A percentile compares a stretch with the other conserved stretches of the same genome.
These are phyloP conservation scores for Pascua sp. DNA, from an alignment of 1,284 basidiomycete genomes.

Conservation along the genomic window DNA sequence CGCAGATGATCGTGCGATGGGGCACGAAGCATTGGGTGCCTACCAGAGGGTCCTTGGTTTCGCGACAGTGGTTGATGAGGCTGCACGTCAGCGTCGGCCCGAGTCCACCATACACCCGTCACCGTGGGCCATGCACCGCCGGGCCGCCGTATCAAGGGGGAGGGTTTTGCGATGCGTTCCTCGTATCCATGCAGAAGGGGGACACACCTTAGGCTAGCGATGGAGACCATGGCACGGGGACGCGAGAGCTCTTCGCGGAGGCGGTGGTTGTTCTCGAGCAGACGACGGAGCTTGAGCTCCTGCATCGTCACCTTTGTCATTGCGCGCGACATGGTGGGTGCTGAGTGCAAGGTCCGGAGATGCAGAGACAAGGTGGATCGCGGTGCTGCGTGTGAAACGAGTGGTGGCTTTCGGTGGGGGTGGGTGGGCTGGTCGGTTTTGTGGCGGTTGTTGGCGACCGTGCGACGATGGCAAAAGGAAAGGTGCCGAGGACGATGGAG, in stretches of 20 bases:
- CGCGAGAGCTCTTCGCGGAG: conserved; percentile 85
- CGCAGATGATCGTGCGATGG: background rate
- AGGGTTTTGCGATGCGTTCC: no score
- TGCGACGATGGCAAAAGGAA: background rate
- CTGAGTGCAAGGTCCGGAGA: background rate
- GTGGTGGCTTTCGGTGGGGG: background rate
- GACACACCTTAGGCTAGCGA: conserved; percentile 62
- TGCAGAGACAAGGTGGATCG: background rate
- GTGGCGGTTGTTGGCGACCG: no score
- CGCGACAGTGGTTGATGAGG: conserved; percentile 87
- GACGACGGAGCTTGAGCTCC: conserved; percentile 89
- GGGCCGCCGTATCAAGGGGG: no score
- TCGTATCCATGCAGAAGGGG: background rate
- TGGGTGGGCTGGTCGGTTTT: background rate
- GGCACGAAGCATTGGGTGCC: conserved; percentile 46
- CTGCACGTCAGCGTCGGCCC: conserved; percentile 49
- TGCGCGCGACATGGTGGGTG: conserved; percentile 26
- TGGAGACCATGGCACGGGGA: conserved; percentile 83
- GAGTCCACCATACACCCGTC: background rate
- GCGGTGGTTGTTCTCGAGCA: conserved; percentile 91
- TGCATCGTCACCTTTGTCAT: conserved; percentile 64
- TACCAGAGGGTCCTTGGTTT: conserved; percentile 82
- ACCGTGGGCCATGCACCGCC: no score
- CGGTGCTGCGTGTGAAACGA: background rate
- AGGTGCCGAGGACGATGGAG: conserved; percentile 2